Evolutionary conservation across 805 yeast genomes (phyloP).

Genomic region (Candida endomychidarum): DNA sequence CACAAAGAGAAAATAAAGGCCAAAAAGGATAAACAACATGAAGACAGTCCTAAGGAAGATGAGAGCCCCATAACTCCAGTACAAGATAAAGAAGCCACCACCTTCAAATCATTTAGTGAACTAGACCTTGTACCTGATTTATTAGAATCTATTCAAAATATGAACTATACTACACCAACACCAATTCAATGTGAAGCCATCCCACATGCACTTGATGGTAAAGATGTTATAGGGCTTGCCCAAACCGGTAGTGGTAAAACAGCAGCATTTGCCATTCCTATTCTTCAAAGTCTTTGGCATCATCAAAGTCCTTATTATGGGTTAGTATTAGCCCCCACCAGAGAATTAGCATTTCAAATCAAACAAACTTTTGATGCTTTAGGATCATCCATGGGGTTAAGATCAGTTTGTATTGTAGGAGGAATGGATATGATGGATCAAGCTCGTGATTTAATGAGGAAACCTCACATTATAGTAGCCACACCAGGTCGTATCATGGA

Average conservation of each 20-base stretch:
- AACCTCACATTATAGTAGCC: conserved; percentile 93
- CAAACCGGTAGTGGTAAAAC: conserved; percentile 99
- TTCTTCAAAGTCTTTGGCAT: conserved; percentile 85
- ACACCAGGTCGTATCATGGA: conserved; percentile 95
- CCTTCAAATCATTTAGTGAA: conserved; percentile 47
- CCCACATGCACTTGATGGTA: conserved; percentile 86
- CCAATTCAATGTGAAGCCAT: conserved; percentile 92
- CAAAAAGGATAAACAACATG: conserved; percentile 9
- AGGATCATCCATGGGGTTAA: conserved; percentile 89
- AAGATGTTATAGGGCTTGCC: conserved; percentile 93
- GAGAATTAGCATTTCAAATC: conserved; percentile 85
- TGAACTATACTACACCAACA: conserved; percentile 81
- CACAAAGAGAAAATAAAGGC: conserved; percentile 14
- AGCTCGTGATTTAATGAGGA: conserved; percentile 87
- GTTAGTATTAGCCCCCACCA: conserved; percentile 81
- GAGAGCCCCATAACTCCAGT: neutral
- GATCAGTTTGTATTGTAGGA: conserved; percentile 87
- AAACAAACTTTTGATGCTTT: conserved; percentile 94
- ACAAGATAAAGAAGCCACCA: neutral
- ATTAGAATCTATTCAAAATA: conserved; percentile 69
- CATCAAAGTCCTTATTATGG: conserved; percentile 88
- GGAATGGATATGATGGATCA: conserved; percentile 99
- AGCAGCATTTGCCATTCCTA: conserved; percentile 97
- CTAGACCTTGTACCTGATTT: conserved; percentile 74
- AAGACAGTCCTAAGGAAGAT: neutral